Percentiles rank a stretch among this genome's conserved stretches.
Evolutionary conservation across 1,284 basidiomycete genomes (phyloP).

Genomic region (Paramarasmius palmivorus): DNA sequence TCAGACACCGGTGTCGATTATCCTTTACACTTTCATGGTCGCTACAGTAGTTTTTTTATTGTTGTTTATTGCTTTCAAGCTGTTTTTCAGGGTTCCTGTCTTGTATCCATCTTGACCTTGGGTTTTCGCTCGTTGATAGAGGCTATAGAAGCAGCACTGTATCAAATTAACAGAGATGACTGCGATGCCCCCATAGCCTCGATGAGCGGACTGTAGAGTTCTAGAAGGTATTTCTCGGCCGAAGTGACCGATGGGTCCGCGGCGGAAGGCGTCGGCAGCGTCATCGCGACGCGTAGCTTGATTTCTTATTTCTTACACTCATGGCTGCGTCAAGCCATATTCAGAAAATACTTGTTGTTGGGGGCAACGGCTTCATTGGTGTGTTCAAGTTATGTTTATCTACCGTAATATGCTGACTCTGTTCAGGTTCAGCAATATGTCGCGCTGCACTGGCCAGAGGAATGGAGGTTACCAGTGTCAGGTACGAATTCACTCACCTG

Average conservation of each 20-base stretch:
- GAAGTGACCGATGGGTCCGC: neutral
- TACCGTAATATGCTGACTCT: slow-evolving; percentile 6
- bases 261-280: neutral
- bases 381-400: slow-evolving; percentile 15
- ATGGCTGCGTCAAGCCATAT: slow-evolving; percentile 23
- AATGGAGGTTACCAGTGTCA: slow-evolving; percentile 87
- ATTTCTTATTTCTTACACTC: slow-evolving; percentile 39
- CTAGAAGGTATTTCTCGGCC: neutral
- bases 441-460: slow-evolving; percentile 82
- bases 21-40: slow-evolving; percentile 5
- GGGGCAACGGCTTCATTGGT: slow-evolving; percentile 96
- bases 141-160: neutral
- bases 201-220: too few species aligned
- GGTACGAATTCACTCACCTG: slow-evolving; percentile 45
- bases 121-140: neutral
- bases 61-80: slow-evolving; percentile 1
- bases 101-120: neutral
- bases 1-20: neutral
- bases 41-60: slow-evolving; percentile 6
- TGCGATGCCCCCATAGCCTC: neutral
- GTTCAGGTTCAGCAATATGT: slow-evolving; percentile 87
- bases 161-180: neutral
- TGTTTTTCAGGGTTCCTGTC: neutral
- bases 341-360: slow-evolving; percentile 81
- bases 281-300: slow-evolving; percentile 14